These are phyloP conservation scores for Trametes meyenii DNA, from an alignment of 768 basidiomycete species.

Conservation along the genomic window DNA sequence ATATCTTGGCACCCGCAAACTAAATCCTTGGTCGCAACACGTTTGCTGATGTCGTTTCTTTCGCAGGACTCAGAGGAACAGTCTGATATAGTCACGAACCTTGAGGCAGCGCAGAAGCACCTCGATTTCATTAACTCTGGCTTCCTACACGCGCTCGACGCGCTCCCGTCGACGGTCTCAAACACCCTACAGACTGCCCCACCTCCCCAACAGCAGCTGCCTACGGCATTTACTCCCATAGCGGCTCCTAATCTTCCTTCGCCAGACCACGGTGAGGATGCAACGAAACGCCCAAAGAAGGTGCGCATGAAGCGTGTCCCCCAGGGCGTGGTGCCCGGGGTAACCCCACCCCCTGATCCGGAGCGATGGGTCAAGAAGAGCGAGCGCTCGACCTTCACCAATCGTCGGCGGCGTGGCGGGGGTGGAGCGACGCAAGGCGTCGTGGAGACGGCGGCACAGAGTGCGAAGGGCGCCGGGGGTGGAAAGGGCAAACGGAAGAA, in stretches of 20 bases:
- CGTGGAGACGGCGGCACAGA: conserved; percentile 43
- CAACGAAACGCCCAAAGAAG: conserved; percentile 40
- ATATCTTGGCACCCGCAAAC: background rate
- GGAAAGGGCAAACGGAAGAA: conserved; percentile 63
- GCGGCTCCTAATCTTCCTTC: conserved; percentile 7
- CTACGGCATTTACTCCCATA: conserved; percentile 27
- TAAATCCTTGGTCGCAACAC: background rate
- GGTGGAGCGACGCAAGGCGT: conserved; percentile 71
- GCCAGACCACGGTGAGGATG: conserved; percentile 30
- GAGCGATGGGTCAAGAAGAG: conserved; percentile 90
- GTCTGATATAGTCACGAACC: conserved; percentile 84
- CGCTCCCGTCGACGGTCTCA: conserved; percentile 53
- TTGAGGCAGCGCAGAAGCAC: conserved; percentile 78
- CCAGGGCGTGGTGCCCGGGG: conserved; percentile 72
- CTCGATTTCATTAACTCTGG: conserved; percentile 81
- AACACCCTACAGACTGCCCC: conserved; percentile 62
- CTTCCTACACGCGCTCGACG: conserved; percentile 65
- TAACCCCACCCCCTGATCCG: conserved; percentile 82
- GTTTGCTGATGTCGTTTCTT: conserved; percentile 22
- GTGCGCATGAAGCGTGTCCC: conserved; percentile 71
- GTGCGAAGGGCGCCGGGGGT: conserved; percentile 39
- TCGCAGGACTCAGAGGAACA: conserved; percentile 82
- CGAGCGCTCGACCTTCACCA: conserved; percentile 62
- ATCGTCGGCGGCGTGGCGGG: conserved; percentile 51
- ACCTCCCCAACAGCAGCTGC: conserved; percentile 52